Evolutionary conservation across 768 basidiomycete species (phyloP).

Genomic region (Harrya chromipes): DNA sequence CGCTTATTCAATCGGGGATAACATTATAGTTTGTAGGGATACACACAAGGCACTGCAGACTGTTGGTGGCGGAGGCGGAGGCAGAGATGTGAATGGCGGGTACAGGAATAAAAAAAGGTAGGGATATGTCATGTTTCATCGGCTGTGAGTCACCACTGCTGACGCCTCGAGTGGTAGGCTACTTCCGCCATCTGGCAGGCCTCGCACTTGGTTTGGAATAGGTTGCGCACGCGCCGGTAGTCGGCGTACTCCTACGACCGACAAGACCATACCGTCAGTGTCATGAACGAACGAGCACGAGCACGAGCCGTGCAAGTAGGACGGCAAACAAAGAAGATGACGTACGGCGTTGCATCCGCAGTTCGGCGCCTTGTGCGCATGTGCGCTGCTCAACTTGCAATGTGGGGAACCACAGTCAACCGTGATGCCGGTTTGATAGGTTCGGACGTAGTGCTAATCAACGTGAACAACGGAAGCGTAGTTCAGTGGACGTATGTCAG

Average conservation of each 20-base stretch:
- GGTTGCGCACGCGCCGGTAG: slow-evolving; percentile 54
- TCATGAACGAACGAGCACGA: background rate
- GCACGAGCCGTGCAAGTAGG: background rate
- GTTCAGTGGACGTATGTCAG: slow-evolving; percentile 3
- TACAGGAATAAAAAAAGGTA: background rate
- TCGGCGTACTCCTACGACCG: slow-evolving; percentile 39
- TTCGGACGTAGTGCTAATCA: slow-evolving; percentile 57
- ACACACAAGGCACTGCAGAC: background rate
- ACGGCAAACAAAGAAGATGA: background rate
- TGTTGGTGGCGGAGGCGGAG: background rate
- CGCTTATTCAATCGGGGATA: background rate
- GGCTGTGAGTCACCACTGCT: slow-evolving; percentile 13
- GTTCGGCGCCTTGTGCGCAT: slow-evolving; percentile 57
- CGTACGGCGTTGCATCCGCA: slow-evolving; percentile 52
- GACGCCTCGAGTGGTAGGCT: background rate
- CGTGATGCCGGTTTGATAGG: slow-evolving; percentile 60
- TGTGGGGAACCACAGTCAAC: slow-evolving; percentile 49
- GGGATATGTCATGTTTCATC: background rate
- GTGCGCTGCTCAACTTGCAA: slow-evolving; percentile 55
- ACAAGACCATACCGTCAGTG: background rate
- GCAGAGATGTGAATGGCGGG: too few relatives aligned
- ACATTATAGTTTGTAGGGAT: background rate
- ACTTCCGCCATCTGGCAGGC: slow-evolving; percentile 41
- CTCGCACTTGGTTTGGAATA: slow-evolving; percentile 67
- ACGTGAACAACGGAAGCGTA: background rate